Conservation (phyloP, 148 eudicot genomes). For the Camellia japonica region DNA sequence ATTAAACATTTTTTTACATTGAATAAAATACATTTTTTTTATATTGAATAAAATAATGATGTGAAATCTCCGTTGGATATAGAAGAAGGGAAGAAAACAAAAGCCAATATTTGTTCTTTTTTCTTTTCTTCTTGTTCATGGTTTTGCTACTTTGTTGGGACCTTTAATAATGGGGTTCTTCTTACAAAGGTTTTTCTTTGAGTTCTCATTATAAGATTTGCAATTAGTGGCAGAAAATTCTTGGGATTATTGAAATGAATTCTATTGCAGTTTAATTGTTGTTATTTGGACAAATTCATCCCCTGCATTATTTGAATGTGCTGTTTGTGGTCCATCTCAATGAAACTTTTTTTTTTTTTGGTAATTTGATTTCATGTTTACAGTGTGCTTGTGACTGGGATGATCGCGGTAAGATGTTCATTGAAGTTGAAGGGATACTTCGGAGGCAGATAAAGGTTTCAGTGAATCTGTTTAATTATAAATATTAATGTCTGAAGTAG, state of each 20-base stretch:
- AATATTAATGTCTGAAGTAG: neutral
- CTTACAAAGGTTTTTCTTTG: neutral
- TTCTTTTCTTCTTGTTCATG: no score
- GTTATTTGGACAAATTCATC: neutral
- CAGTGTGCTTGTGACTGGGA: constrained; percentile 95
- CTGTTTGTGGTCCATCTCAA: neutral
- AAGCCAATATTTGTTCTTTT: no score
- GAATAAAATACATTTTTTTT: no score
- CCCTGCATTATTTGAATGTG: neutral
- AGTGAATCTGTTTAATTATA: neutral
- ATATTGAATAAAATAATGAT: no score
- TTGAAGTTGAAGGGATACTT: constrained; percentile 79
- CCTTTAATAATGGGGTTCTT: neutral
- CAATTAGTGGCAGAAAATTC: neutral
- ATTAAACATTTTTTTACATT: no score
- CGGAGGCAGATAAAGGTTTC: constrained; percentile 82
- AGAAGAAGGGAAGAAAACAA: no score
- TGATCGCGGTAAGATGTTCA: constrained; percentile 67
- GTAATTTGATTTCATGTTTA: constrained; percentile 5
- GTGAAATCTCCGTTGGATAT: no score
- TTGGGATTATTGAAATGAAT: neutral
- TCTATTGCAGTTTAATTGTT: no score
- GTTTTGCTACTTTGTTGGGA: no score
- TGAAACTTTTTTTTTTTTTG: constrained; percentile 1
- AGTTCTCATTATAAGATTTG: neutral